Conservation (phyloP, 441 rosid species). For the Aquilaria agallochum region DNA sequence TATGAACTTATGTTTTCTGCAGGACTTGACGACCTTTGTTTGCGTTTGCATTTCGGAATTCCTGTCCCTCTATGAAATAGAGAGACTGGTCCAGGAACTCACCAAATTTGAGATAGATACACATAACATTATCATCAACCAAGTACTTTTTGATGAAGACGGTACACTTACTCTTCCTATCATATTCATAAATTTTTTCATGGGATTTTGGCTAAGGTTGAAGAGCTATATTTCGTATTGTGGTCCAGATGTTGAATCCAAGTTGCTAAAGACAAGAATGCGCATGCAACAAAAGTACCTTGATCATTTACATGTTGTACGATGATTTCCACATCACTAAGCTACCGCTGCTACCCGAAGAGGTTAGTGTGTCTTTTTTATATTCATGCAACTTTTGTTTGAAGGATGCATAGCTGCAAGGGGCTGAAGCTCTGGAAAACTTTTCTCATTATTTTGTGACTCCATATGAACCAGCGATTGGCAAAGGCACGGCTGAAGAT, state of each 20-base stretch:
- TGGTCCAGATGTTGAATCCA: constrained; percentile 69
- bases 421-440: constrained; percentile 77
- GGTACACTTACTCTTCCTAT: constrained; percentile 34
- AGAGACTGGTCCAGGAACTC: constrained; percentile 98
- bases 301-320: constrained; percentile 95
- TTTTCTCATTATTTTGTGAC: constrained; percentile 62
- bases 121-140: constrained; percentile 94
- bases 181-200: neutral
- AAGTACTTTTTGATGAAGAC: constrained; percentile 86
- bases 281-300: constrained; percentile 96
- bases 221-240: constrained; percentile 8
- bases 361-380: constrained; percentile 40
- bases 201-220: constrained; percentile 6
- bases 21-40: constrained; percentile 96
- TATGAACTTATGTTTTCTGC: constrained; percentile 17
- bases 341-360: constrained; percentile 91
- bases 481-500: constrained; percentile 41
- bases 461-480: constrained; percentile 49
- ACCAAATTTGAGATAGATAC: constrained; percentile 97
- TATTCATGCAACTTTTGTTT: neutral
- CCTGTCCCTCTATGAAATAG: constrained; percentile 96
- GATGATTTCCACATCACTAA: constrained; percentile 97
- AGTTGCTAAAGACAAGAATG: constrained; percentile 94
- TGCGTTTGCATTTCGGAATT: constrained; percentile 99
- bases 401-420: constrained; percentile 58